Evolutionary conservation across 768 basidiomycete species (phyloP), one percentile per base, ranked within the genome.

Genomic region (Sporobolomyces phaffii): DNA sequence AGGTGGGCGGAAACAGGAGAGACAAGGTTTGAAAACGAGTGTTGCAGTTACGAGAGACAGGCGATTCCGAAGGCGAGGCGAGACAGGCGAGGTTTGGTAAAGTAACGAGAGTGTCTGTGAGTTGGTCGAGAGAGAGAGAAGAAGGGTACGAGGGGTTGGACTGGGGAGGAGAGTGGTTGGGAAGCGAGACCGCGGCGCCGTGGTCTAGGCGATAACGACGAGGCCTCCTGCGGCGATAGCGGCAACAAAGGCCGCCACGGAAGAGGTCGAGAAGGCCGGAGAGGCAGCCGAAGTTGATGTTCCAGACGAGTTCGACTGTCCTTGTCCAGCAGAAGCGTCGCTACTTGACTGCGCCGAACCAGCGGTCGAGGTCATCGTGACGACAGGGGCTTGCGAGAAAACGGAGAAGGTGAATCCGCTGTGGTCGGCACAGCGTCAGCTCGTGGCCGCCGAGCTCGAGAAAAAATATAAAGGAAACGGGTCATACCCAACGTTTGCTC

Each of bases 371-470:
- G 56, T 58, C 56, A 58, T 58, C 41, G 56, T 58, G 29, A 58
- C 56, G 56, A 58, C 56, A 14, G 56, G 56, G 28, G 56, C 56
- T 58, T 58, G 56, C 41, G 54, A 50, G 43, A 68, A 68, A 49
- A 62, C 66, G 56, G 60, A 52, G 56, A 68, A 62, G 3, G 60
- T 60, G 50, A 68, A 68, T 15, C 58, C 58, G 33, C 51, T 45
- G 33, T 14, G 8, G 43, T 13, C 22, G 7, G n/a, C 10, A 31
- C n/a, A n/a, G n/a, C n/a, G n/a, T n/a, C n/a, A n/a, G n/a, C n/a
- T n/a, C n/a, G n/a, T n/a, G n/a, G n/a, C n/a, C n/a, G n/a, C n/a
- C n/a, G n/a, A n/a, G n/a, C n/a, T n/a, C n/a, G 15, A 40, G 29
- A 48, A 31, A 10, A 20, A 40, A 10, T 14, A 31, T 22, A 29